Conservation (phyloP, 1,284 basidiomycete genomes). For the Pascua guehoae region DNA sequence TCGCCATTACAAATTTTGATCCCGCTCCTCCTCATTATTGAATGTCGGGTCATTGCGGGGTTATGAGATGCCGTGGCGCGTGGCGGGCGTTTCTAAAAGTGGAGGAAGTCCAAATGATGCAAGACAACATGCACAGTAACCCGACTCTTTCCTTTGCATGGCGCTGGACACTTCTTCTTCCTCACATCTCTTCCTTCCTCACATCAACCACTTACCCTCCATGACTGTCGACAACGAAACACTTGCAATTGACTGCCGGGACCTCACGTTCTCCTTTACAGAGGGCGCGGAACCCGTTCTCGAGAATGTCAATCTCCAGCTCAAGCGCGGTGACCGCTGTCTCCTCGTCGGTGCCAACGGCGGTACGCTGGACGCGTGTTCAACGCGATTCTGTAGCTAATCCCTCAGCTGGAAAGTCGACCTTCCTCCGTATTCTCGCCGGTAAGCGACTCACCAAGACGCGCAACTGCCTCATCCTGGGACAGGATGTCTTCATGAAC, state of each 20-base stretch:
- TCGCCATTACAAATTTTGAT: too few species aligned
- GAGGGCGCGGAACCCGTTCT: conserved; percentile 54
- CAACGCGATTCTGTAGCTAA: background rate
- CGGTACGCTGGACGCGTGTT: conserved; percentile 53
- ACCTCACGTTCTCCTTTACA: conserved; percentile 64
- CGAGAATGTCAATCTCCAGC: conserved; percentile 61
- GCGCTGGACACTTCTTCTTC: background rate
- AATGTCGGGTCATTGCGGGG: too few species aligned
- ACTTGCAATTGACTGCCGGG: conserved; percentile 56
- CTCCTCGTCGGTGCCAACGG: conserved; percentile 88
- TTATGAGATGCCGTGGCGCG: too few species aligned
- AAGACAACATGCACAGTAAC: background rate
- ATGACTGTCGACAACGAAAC: conserved; percentile 5
- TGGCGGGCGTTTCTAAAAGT: too few species aligned
- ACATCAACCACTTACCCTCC: conserved; percentile 7
- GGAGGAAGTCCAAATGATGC: background rate
- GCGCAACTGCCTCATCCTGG: conserved; percentile 69
- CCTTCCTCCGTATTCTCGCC: conserved; percentile 86
- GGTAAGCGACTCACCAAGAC: conserved; percentile 77
- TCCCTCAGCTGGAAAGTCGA: conserved; percentile 81
- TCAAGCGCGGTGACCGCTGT: conserved; percentile 71
- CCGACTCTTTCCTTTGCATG: background rate
- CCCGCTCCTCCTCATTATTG: too few species aligned
- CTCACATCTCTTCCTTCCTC: conserved; percentile 2
- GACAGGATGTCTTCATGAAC: conserved; percentile 73